A percentile compares a stretch with the other conserved stretches of the same genome.
phyloP scores from a whole-genome alignment of 1,139 yeast species.

The Chernovozyma sophiae-reginae region DNA sequence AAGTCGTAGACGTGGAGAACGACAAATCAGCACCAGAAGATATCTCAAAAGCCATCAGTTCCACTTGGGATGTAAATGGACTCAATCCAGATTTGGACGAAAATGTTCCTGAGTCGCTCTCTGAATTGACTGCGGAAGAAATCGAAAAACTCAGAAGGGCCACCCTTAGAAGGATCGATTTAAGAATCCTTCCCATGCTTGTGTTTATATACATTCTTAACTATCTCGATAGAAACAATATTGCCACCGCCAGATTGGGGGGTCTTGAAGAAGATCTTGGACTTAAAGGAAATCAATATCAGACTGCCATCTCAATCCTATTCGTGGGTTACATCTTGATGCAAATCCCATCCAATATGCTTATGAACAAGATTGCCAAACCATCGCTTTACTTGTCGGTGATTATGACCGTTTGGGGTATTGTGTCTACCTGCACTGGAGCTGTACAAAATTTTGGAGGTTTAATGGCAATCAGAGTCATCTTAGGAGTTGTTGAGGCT shows the following conservation, averaged over 20 bases:
- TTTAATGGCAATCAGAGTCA: constrained; percentile 43
- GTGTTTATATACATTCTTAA: constrained; percentile 50
- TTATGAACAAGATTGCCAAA: constrained; percentile 44
- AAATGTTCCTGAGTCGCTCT: constrained; percentile 29
- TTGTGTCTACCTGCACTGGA: constrained; percentile 45
- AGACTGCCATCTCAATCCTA: constrained; percentile 52
- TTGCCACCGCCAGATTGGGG: constrained; percentile 59
- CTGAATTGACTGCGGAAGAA: constrained; percentile 31
- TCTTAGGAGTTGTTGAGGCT: constrained; percentile 56
- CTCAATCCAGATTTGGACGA: neutral
- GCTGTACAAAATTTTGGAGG: constrained; percentile 38
- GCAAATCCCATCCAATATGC: constrained; percentile 54
- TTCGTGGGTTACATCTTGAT: constrained; percentile 60
- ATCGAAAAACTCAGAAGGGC: constrained; percentile 34
- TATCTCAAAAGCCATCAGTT: neutral
- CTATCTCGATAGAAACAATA: constrained; percentile 56
- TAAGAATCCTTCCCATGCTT: constrained; percentile 52
- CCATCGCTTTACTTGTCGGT: constrained; percentile 49
- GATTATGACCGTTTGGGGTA: constrained; percentile 53
- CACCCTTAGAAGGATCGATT: constrained; percentile 46
- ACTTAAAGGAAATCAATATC: constrained; percentile 47
- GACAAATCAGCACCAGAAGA: neutral
- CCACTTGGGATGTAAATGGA: neutral
- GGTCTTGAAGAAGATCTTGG: constrained; percentile 51
- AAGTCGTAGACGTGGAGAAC: constrained; percentile 2